Base-by-base conservation (phyloP, 2,329 filamentous ascomycete species). In the Penicillium fuscoglaucum region DNA sequence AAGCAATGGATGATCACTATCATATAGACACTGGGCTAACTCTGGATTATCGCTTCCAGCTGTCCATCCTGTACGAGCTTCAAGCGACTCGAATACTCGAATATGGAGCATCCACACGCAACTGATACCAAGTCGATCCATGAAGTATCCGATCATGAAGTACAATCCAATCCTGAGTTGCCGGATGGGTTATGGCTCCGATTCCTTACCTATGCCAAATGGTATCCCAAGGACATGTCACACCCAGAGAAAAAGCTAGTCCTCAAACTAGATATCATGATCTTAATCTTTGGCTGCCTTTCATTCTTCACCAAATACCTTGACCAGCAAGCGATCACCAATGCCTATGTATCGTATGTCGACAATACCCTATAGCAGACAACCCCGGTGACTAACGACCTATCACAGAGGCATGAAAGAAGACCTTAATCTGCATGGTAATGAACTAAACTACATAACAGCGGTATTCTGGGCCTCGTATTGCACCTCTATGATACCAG, bases 241-340 rank as follows among this genome's bases (percentile, higher is more conserved):
- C 57, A 60, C 43, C 26, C 41, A 12, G 54, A 83, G 64, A 80
- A 80, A 61, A 70, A 66, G 31, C 73, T 83, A 28, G 72, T 82
- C 15, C 69, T 79, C 56, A 82, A 82, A 64, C 72, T 82, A 19
- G 80, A 82, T 61, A 76, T 76, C 65, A 79, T 80, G 50, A 70
- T 82, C 63, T 61, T 75, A 1, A 64, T 68, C 8, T 78, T 75
- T 58, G 73, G 71, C 2, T 82, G 79, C 47, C 65, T 82, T 3
- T 76, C 72, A 19, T 80, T 74, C 58, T 82, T 80, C 57, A 72
- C 78, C 55, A 82, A 82, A 59, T 68, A 72, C 67, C 74, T 81
- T 7, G 79, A 81, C 59, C 70, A 73, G 53, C 77, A 75, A 55
- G 79, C 79, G 53, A 70, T 81, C 49, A 75, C 75, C 55, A 82